Conservation (phyloP, 345 rosid genomes). For the Schrenkiella parvula region DNA sequence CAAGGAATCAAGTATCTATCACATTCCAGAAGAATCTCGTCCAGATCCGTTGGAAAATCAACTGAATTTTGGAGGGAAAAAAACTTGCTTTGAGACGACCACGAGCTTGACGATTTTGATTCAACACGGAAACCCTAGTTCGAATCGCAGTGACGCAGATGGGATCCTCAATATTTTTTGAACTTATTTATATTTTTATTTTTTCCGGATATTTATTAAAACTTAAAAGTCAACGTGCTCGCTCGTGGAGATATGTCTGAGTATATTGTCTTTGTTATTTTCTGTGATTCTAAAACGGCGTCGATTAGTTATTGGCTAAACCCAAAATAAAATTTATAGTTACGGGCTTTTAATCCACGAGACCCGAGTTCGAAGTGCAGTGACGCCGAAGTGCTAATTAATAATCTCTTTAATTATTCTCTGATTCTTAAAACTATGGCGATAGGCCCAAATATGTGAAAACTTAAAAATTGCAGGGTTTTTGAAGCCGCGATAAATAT, state of each 20-base stretch:
- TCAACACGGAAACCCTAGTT: constrained; percentile 51
- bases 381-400: not conserved
- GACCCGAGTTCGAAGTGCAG: not conserved
- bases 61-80: constrained; percentile 45
- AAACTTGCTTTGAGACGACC: constrained; percentile 10
- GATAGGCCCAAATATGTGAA: constrained; percentile 3
- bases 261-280: not conserved
- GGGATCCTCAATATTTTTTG: not conserved
- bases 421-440: not conserved
- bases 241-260: not conserved
- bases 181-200: not conserved
- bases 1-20: not conserved
- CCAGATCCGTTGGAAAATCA: constrained; percentile 3
- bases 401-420: not conserved
- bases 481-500: constrained; percentile 19
- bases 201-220: not conserved
- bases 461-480: constrained; percentile 3
- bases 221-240: constrained; percentile 9
- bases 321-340: not conserved
- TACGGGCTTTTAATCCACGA: not conserved
- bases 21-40: not conserved
- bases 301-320: not conserved
- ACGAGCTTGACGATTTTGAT: not conserved
- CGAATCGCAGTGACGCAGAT: constrained; percentile 43
- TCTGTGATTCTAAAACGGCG: not conserved